Evolutionary conservation across 331 rosid species (phyloP), one percentile per base, ranked within the genome.

Genomic region (Erythrophleum ivorense): DNA sequence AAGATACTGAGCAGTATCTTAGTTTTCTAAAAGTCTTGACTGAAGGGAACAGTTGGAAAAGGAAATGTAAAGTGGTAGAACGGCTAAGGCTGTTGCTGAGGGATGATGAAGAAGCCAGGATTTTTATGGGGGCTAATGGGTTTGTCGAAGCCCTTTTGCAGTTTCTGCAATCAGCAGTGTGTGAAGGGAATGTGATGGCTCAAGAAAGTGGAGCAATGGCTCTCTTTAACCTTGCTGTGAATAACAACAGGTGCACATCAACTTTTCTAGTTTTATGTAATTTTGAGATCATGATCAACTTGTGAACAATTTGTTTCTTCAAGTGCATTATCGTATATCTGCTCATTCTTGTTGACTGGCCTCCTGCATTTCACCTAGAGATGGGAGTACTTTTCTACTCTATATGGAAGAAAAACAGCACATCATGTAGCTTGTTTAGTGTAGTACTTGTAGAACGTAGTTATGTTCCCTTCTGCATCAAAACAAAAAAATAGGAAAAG

Each of bases 141-240:
- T 96, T 94, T 85, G 92, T 93, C 76, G 97, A 96, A 88, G 92
- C 95, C 77, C 92, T 96, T 74, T 1, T 92, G 82, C 85, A 52
- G 63, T 96, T 94, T 88, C 78, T 96, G 65, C 84, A 84, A 72
- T 88, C 86, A 78, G 94, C 97, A 82, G 81, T 89, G 70, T 70
- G 45, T 81, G 94, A 88, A 88, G 89, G 88, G 62, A 80, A 86
- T 80, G 83, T 31, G 71, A 79, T 72, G 71, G 92, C 98, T 83
- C 97, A 91, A 85, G 98, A 96, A 91, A 92, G 89, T 71, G 98
- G 98, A 82, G 91, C 99, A 81, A 94, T 96, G 99, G 97, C 99
- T 77, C 95, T 96, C 81, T 96, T 96, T 90, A 96, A 96, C 87
- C 91, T 96, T 74, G 94, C 99, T 63, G 98, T 96, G 81, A 88